phyloP scores from a whole-genome alignment of 164 flowering plant genomes.

The Santalum album region DNA sequence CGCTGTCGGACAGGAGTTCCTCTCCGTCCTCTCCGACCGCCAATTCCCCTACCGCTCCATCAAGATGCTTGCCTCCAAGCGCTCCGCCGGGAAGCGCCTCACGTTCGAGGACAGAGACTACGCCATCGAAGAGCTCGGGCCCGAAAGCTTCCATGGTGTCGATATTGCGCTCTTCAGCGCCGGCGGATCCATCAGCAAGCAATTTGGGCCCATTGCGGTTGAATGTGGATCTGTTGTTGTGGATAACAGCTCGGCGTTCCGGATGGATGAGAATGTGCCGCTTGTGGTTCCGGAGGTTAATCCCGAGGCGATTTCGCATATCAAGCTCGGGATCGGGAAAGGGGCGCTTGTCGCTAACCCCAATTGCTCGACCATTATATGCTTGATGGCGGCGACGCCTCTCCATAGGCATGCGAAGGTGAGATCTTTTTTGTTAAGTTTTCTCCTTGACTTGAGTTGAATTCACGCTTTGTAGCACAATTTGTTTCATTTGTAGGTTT shows the following conservation, averaged over 20 bases:
- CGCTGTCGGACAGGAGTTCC: constrained; percentile 97
- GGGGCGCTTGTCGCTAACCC: constrained; percentile 94
- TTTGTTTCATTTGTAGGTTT: too few relatives aligned
- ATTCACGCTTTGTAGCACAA: too few relatives aligned
- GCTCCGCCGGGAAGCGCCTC: constrained; percentile 68
- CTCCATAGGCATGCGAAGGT: constrained; percentile 95
- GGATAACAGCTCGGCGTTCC: constrained; percentile 93
- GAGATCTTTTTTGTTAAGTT: not conserved
- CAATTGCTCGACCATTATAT: constrained; percentile 97
- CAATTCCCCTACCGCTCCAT: constrained; percentile 80
- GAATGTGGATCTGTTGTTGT: constrained; percentile 68
- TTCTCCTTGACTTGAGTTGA: not conserved
- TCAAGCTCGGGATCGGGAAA: constrained; percentile 57
- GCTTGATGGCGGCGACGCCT: constrained; percentile 96
- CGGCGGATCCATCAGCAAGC: constrained; percentile 86
- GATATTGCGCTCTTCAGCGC: constrained; percentile 95
- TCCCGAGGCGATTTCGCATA: constrained; percentile 76
- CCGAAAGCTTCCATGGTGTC: constrained; percentile 68
- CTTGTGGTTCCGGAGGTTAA: constrained; percentile 93
- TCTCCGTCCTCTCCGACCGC: constrained; percentile 77
- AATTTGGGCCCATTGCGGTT: constrained; percentile 81
- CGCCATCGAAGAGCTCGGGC: constrained; percentile 67
- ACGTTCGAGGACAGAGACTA: constrained; percentile 48
- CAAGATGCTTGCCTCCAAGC: constrained; percentile 83
- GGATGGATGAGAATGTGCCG: constrained; percentile 82